Evolutionary conservation across 768 basidiomycete genomes (phyloP).

Genomic region (Psilocybe azurescens): DNA sequence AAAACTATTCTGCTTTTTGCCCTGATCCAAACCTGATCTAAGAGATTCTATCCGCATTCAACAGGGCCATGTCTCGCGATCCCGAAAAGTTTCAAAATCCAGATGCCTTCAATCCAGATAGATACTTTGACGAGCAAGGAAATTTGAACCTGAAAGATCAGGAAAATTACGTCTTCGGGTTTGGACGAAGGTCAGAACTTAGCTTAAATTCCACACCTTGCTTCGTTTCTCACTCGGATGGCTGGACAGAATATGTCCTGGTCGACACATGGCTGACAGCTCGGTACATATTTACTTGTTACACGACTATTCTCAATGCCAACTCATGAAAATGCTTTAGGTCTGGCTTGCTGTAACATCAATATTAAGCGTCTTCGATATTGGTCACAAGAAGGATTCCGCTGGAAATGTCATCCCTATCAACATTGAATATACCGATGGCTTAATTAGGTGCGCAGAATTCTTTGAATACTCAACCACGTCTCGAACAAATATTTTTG

Average conservation of each 20-base stretch:
- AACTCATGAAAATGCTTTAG: not conserved
- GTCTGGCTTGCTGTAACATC: constrained; percentile 18
- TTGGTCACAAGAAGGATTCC: constrained; percentile 21
- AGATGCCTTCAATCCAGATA: constrained; percentile 39
- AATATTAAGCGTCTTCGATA: constrained; percentile 8
- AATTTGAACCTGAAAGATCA: constrained; percentile 22
- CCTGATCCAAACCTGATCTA: not conserved
- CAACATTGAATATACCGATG: constrained; percentile 12
- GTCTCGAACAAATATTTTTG: constrained; percentile 43
- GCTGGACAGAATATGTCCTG: constrained; percentile 21
- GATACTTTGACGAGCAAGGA: constrained; percentile 32
- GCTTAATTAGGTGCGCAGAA: constrained; percentile 5
- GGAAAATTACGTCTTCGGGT: constrained; percentile 29
- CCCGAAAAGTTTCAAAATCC: constrained; percentile 35
- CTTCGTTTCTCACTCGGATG: not conserved
- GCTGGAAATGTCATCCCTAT: constrained; percentile 17
- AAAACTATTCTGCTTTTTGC: not conserved
- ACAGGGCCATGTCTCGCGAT: constrained; percentile 38
- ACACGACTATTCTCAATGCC: not conserved
- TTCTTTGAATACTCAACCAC: not conserved
- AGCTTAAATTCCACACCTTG: not conserved
- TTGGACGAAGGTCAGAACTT: constrained; percentile 31
- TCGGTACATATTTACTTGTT: constrained; percentile 15
- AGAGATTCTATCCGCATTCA: not conserved
- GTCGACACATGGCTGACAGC: constrained; percentile 19